Conservation (phyloP, 163 green algal genomes). For the Prototheca wickerhamii region DNA sequence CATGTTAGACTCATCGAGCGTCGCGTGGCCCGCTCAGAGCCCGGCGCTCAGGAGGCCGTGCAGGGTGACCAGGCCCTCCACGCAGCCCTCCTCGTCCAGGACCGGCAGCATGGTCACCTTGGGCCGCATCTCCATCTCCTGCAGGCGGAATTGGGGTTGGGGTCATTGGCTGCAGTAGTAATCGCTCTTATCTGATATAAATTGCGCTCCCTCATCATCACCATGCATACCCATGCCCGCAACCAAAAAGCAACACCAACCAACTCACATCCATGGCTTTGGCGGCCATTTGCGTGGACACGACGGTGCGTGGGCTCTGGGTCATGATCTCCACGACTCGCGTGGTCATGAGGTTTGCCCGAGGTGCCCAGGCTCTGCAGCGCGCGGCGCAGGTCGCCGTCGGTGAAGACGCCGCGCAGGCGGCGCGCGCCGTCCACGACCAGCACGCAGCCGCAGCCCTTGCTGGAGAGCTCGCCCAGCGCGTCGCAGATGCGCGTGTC, state of each 20-base stretch:
- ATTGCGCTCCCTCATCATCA: too few relatives aligned
- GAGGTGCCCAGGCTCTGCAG: slow-evolving; percentile 23
- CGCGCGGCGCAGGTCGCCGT: slow-evolving; percentile 47
- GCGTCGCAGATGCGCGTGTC: slow-evolving; percentile 29
- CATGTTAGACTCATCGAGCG: too few relatives aligned
- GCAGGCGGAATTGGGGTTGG: neutral
- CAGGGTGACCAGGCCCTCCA: slow-evolving; percentile 50
- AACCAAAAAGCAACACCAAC: neutral
- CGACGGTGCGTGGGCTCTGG: slow-evolving; percentile 22
- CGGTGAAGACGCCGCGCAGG: slow-evolving; percentile 52
- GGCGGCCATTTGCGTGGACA: slow-evolving; percentile 29
- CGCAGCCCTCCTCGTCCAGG: slow-evolving; percentile 20
- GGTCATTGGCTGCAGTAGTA: too few relatives aligned
- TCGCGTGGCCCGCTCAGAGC: slow-evolving; percentile 25
- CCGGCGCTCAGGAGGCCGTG: slow-evolving; percentile 47
- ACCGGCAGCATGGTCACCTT: slow-evolving; percentile 53
- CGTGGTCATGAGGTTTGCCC: slow-evolving; percentile 26
- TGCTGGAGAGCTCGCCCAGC: slow-evolving; percentile 45
- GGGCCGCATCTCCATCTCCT: slow-evolving; percentile 42
- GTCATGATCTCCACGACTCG: slow-evolving; percentile 33
- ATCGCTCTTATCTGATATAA: too few relatives aligned
- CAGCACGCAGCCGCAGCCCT: slow-evolving; percentile 47
- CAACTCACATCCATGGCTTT: slow-evolving; percentile 40
- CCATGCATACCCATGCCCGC: too few relatives aligned
- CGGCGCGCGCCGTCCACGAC: slow-evolving; percentile 9